These are phyloP conservation scores for Pouteria campechiana DNA, from an alignment of 179 eudicot genomes.

Conservation along the genomic window DNA sequence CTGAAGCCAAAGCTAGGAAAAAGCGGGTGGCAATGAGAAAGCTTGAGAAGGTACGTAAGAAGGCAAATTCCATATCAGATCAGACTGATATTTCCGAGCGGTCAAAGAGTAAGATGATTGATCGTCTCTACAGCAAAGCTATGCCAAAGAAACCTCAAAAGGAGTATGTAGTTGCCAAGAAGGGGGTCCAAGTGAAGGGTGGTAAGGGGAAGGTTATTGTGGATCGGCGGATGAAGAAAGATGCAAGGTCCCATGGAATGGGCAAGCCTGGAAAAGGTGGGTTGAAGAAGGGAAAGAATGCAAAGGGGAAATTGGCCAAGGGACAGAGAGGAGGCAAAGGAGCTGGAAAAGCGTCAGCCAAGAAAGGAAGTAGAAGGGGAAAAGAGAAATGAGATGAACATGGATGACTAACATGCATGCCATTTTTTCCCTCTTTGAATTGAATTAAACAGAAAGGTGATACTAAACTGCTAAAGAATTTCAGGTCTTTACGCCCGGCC, in stretches of 20 bases:
- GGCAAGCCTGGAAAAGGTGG: conserved; percentile 26
- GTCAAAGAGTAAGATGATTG: conserved; percentile 80
- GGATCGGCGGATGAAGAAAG: conserved; percentile 80
- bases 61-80: conserved; percentile 82
- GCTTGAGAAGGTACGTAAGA: conserved; percentile 81
- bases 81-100: conserved; percentile 71
- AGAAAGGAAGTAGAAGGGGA: conserved; percentile 18
- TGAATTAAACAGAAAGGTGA: no score
- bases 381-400: conserved; percentile 9
- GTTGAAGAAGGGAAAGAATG: conserved; percentile 28
- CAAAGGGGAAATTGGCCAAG: conserved; percentile 15
- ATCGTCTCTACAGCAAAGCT: conserved; percentile 66
- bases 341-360: conserved; percentile 11
- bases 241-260: conserved; percentile 42
- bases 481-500: no score
- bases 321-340: conserved; percentile 25
- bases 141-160: conserved; percentile 55
- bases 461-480: no score
- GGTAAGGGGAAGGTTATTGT: conserved; percentile 87
- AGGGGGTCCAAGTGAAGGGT: conserved; percentile 71
- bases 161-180: conserved; percentile 86
- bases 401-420: conserved; percentile 2
- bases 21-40: conserved; percentile 55
- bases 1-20: conserved; percentile 86
- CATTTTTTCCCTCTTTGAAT: no score